These are phyloP conservation scores for Phytophthora uliginosa DNA, from an alignment of 352 stramenopile genomes.

Conservation along the genomic window DNA sequence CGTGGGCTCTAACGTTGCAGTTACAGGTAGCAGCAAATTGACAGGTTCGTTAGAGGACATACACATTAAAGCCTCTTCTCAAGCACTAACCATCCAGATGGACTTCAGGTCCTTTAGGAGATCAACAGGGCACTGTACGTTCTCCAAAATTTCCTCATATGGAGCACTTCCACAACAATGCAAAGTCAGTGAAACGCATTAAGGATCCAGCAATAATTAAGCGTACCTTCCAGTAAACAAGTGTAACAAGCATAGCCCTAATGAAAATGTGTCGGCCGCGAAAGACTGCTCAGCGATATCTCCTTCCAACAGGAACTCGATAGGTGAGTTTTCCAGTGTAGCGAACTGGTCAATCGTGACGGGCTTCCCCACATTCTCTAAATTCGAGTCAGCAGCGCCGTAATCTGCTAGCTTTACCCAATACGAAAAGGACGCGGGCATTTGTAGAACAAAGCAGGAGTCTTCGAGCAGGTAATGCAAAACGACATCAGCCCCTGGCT, in stretches of 20 bases:
- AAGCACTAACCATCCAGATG: constrained; percentile 87
- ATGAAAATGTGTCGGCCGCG: constrained; percentile 95
- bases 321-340: constrained; percentile 98
- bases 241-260: constrained; percentile 97
- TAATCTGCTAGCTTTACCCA: constrained; percentile 99
- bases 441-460: constrained; percentile 59
- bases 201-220: background rate
- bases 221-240: constrained; percentile 95
- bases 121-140: constrained; percentile 90
- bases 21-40: background rate
- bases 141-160: constrained; percentile 98
- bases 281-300: constrained; percentile 92
- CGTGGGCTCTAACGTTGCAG: constrained; percentile 44
- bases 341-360: constrained; percentile 97
- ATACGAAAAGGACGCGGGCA: constrained; percentile 76
- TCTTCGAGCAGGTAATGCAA: constrained; percentile 77
- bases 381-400: constrained; percentile 95
- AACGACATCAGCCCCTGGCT: constrained; percentile 46
- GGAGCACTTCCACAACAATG: constrained; percentile 69
- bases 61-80: background rate
- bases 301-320: constrained; percentile 97
- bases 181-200: constrained; percentile 5
- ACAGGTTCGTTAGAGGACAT: background rate
- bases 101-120: constrained; percentile 87
- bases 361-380: constrained; percentile 88